Evolutionary conservation across 495 filamentous ascomycete species (phyloP), one percentile per base, ranked within the genome.

Genomic region (Friedmanniomyces endolithicus): DNA sequence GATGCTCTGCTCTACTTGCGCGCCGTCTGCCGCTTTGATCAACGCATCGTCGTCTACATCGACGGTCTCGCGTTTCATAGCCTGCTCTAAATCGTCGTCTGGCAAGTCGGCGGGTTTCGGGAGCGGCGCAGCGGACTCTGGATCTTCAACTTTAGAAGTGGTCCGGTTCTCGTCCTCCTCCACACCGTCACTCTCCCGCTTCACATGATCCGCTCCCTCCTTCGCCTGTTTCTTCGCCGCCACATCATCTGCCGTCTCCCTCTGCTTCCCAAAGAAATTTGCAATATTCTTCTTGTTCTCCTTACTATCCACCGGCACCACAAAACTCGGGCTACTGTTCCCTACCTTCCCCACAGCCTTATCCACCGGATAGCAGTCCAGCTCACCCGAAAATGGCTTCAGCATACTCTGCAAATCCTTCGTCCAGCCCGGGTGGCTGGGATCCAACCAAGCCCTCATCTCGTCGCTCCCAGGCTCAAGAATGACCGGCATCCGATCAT

Each of bases 401-500:
- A 97, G 65, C 11, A 92, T 68, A 1, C 67, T 71, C 63, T 95
- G 88, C 31, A 98, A 70, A 20, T 90, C 85, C 48, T 75, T 77
- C 19, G 77, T 83, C 90, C 90, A 97, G 45, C 78, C 79, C 8
- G 70, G 71, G 33, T 78, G 75, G 1, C 60, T 71, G 1, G 88
- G 88, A 65, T 94, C 85, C 46, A 97, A 72, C 92, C 92, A 98
- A 2, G 64, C 78, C 20, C 69, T 75, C 59, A 94, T 70, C n/a
- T 74, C 78, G 11, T 85, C 80, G 0, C 80, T 83, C 7, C 80
- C 82, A 27, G 84, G 78, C 0, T 95, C 86, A 4, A 98, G 63
- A 17, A 98, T 89, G 0, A 92, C 92, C 0, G 92, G 92, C 92
- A 98, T 98, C 17, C 92, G 79, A 53, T 94, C 85, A 59, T 98